phyloP scores from a whole-genome alignment of 495 filamentous ascomycete genomes.

The Astrocystis sublimbata region DNA sequence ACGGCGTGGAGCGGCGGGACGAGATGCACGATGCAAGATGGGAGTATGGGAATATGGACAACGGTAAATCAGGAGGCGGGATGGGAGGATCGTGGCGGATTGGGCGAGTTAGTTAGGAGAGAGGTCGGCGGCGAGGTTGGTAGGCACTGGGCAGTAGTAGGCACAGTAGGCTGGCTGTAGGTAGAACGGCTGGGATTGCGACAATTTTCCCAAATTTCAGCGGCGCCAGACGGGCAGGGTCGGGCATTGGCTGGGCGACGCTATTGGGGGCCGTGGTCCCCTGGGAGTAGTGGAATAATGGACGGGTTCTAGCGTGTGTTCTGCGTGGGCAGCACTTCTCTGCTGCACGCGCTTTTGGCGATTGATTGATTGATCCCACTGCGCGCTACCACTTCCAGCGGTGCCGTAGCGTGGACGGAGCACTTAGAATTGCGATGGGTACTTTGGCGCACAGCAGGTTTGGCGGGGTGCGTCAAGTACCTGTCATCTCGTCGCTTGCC shows the following conservation, averaged over 20 bases:
- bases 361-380: neutral
- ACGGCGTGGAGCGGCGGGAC: conserved; percentile 13
- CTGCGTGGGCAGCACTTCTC: no score
- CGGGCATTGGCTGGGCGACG: neutral
- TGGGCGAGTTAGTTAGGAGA: conserved; percentile 13
- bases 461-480: neutral
- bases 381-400: neutral
- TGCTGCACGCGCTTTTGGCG: neutral
- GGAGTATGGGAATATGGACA: no score
- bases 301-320: neutral
- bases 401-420: neutral
- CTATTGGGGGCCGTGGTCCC: conserved; percentile 1
- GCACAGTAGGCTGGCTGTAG: no score
- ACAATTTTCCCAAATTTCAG: conserved; percentile 22
- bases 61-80: conserved; percentile 6
- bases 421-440: no score
- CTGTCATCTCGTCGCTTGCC: no score
- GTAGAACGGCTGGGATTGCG: conserved; percentile 20
- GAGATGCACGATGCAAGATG: neutral
- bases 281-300: neutral
- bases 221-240: conserved; percentile 9
- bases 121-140: conserved; percentile 20
- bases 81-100: conserved; percentile 15
- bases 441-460: no score
- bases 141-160: no score